These are phyloP conservation scores for Chrysosporium queenslandicum DNA, from an alignment of 2,329 filamentous ascomycete species.

Conservation along the genomic window DNA sequence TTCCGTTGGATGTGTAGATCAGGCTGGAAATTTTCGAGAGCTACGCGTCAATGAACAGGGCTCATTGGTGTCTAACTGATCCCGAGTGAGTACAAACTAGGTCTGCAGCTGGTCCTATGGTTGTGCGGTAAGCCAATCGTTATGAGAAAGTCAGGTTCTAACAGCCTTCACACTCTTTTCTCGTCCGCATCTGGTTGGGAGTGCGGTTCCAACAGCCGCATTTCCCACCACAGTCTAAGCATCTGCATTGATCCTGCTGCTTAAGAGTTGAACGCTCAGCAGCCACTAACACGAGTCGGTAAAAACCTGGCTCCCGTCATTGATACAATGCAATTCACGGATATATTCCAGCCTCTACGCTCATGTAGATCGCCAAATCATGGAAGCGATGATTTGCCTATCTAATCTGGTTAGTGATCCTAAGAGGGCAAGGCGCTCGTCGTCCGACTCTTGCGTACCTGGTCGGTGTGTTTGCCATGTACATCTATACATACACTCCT, in stretches of 20 bases:
- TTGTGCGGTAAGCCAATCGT: not conserved
- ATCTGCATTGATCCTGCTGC: not conserved
- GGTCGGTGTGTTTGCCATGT: not conserved
- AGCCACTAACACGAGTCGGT: not conserved
- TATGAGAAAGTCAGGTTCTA: not conserved
- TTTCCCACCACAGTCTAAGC: too few species aligned
- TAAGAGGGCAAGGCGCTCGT: not conserved
- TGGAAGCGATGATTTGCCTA: not conserved
- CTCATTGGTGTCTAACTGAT: not conserved
- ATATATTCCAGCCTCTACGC: not conserved
- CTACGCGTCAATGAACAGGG: not conserved
- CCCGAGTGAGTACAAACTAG: not conserved
- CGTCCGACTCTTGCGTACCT: not conserved
- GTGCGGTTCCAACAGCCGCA: too few species aligned
- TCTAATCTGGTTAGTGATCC: not conserved
- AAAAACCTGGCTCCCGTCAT: not conserved
- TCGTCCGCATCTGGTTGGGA: too few species aligned
- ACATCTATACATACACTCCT: not conserved
- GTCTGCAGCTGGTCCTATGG: too few species aligned
- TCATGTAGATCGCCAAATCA: slow-evolving; percentile 1
- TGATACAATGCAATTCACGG: not conserved
- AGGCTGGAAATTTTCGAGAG: not conserved
- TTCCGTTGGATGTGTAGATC: not conserved
- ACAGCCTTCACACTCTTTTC: not conserved
- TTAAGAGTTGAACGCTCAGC: not conserved